Evolutionary conservation across 2,329 filamentous ascomycete species (phyloP), one percentile per base, ranked within the genome.

Genomic region (Ambrosiella xylebori): DNA sequence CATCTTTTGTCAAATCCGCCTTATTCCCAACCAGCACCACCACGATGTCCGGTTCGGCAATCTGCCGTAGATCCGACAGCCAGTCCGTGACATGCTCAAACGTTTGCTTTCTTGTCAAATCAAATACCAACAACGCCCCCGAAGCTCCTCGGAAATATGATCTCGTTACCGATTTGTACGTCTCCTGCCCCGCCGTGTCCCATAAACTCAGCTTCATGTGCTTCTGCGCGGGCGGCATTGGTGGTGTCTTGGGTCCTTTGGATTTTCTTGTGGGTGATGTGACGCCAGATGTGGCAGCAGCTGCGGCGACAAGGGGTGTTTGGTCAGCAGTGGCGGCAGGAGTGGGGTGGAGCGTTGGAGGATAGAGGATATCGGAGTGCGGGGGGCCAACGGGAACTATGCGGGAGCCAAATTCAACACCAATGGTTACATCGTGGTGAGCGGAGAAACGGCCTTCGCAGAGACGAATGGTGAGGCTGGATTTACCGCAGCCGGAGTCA

Each of bases 11-110:
- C 47, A 97, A 75, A 71, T 98, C 93, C 39, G 81, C 81, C 71
- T 98, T 98, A 73, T 98, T 98, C 47, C 93, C 93, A 4, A 98
- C 93, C 5, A 98, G 74, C 17, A 98, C 84, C 13, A 97, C 87
- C 51, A 96, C 87, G 63, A 97, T 96, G 66, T 93, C 87, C 27
- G 93, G 88, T 71, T 97, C 93, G 54, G 93, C 93, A 65, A 97
- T 96, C 69, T 93, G 88, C 47, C 89, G 82, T 63, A 98, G 77
- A 72, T 98, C 93, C 66, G 91, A 83, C 50, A 97, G 81, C 93
- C 93, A 98, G 70, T 88, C 84, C 38, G 87, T 94, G 57, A 88
- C 91, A 65, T 91, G 89, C 61, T 81, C 74, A 67, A 97, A 97
- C 7, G 91, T 97, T 56, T 82, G 77, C 54, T 83, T 82, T 60